Percentiles rank a stretch among this genome's conserved stretches.
Conservation (phyloP, 768 basidiomycete genomes). For the Dictyophora rubrovolvata region DNA sequence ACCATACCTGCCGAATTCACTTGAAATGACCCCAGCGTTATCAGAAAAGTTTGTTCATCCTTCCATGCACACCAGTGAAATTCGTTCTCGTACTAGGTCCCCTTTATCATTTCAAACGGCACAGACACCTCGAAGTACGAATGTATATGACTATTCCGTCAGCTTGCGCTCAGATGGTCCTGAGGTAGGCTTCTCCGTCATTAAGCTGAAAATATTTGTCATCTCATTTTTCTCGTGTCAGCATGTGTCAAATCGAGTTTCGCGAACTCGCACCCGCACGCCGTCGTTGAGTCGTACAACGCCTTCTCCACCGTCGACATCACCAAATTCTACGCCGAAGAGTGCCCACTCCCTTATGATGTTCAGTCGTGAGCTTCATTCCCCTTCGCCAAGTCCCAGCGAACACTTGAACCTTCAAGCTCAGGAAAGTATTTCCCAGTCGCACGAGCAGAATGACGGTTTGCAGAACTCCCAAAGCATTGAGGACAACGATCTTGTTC, state of each 20-base stretch:
- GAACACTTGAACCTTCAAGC: background rate
- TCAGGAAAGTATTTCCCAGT: background rate
- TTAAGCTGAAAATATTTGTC: background rate
- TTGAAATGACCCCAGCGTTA: conserved; percentile 29
- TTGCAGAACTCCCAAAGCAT: background rate
- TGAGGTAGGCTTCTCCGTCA: conserved; percentile 30
- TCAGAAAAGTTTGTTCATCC: conserved; percentile 51
- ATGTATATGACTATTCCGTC: conserved; percentile 41
- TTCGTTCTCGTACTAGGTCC: background rate
- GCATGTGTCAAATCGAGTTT: conserved; percentile 21
- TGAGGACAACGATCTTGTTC: background rate
- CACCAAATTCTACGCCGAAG: conserved; percentile 50
- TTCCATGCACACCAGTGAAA: conserved; percentile 26
- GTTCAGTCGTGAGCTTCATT: background rate
- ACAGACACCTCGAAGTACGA: conserved; percentile 1
- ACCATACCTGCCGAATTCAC: conserved; percentile 29
- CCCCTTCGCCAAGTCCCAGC: background rate
- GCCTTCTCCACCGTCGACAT: conserved; percentile 48
- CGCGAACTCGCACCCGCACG: conserved; percentile 41
- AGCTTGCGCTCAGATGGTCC: conserved; percentile 51
- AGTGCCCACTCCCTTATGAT: conserved; percentile 6
- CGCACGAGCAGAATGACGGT: background rate
- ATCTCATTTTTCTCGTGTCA: background rate
- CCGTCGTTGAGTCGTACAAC: conserved; percentile 58
- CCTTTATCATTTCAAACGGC: conserved; percentile 4